phyloP scores from a whole-genome alignment of 2,329 filamentous ascomycete genomes.

The Verticillium longisporum region DNA sequence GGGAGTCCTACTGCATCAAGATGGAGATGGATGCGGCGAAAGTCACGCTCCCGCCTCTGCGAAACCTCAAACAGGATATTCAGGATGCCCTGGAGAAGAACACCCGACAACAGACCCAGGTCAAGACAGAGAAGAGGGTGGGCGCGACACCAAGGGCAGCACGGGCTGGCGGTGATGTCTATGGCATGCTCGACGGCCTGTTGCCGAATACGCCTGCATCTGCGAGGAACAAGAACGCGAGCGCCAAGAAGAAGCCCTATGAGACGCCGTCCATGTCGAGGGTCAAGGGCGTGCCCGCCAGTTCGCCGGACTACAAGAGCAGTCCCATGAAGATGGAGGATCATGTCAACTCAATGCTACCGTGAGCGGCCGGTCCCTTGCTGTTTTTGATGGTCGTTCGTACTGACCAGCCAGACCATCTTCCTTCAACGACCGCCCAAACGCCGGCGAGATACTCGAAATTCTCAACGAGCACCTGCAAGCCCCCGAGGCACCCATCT shows the following conservation, averaged over 20 bases:
- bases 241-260: conserved; percentile 25
- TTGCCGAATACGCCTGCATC: conserved; percentile 55
- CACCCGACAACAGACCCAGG: conserved; percentile 53
- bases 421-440: conserved; percentile 68
- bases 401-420: conserved; percentile 32
- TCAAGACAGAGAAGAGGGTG: conserved; percentile 55
- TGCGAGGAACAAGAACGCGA: conserved; percentile 19
- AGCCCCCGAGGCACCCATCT: conserved; percentile 60
- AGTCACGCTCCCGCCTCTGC: conserved; percentile 62
- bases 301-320: conserved; percentile 35
- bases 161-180: conserved; percentile 60
- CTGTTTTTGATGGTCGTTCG: background rate
- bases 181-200: conserved; percentile 74
- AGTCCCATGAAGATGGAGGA: conserved; percentile 30
- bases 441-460: conserved; percentile 77
- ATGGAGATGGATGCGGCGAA: conserved; percentile 77
- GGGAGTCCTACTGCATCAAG: conserved; percentile 96
- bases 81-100: conserved; percentile 78
- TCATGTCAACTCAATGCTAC: conserved; percentile 29
- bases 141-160: conserved; percentile 57
- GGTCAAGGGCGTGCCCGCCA: conserved; percentile 34
- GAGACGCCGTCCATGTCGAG: conserved; percentile 42
- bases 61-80: conserved; percentile 78
- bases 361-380: conserved; percentile 24
- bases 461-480: conserved; percentile 72